Conservation (phyloP, 352 stramenopile genomes). For the Thalassiosira hispida region DNA sequence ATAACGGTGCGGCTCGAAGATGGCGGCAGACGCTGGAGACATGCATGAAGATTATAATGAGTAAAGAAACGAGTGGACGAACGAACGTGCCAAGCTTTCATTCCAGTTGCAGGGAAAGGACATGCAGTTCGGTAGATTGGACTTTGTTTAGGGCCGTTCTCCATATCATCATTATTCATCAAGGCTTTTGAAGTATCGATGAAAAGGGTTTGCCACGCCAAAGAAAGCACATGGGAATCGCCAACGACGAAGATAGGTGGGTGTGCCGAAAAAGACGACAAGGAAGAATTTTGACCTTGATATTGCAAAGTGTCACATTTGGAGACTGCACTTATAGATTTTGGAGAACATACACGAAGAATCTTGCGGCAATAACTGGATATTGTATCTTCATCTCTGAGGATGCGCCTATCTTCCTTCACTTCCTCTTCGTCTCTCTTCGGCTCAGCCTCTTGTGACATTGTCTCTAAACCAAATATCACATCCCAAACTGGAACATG, state of each 20-base stretch:
- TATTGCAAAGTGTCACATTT: neutral
- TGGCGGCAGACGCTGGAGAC: slow-evolving; percentile 29
- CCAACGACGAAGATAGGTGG: slow-evolving; percentile 89
- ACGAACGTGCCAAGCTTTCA: slow-evolving; percentile 94
- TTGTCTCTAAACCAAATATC: slow-evolving; percentile 6
- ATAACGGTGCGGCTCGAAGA: slow-evolving; percentile 74
- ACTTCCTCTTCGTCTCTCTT: neutral
- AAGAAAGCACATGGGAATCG: slow-evolving; percentile 91
- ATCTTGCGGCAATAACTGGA: neutral
- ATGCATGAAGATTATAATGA: slow-evolving; percentile 87
- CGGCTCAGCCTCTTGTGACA: neutral
- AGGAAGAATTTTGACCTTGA: neutral
- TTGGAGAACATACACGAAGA: neutral
- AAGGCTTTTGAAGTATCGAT: slow-evolving; percentile 15
- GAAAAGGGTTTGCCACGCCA: slow-evolving; percentile 86
- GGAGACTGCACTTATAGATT: neutral
- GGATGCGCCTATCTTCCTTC: neutral
- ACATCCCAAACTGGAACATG: slow-evolving; percentile 62
- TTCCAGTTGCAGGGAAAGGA: slow-evolving; percentile 89
- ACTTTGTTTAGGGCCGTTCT: neutral
- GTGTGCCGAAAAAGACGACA: slow-evolving; percentile 14
- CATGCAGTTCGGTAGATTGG: slow-evolving; percentile 53
- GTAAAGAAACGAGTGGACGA: slow-evolving; percentile 90
- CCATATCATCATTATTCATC: neutral
- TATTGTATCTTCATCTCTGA: neutral